Percentiles rank a stretch among this genome's conserved stretches.
These are phyloP conservation scores for Penicillium corylophilum DNA, from an alignment of 2,329 filamentous ascomycete species.

Conservation along the genomic window DNA sequence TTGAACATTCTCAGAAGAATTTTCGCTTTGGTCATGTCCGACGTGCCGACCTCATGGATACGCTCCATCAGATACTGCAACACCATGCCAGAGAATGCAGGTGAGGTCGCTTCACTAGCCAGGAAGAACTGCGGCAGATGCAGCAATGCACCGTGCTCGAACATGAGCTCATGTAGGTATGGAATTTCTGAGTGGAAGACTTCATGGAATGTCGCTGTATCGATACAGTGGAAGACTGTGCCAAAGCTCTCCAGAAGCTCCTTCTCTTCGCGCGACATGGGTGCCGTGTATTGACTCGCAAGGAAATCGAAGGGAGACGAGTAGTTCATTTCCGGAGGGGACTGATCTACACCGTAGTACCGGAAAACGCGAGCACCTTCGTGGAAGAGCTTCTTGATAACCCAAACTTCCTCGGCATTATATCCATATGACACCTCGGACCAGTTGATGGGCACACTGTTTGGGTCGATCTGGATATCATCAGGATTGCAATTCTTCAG, in stretches of 20 bases:
- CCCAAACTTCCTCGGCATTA: slow-evolving; percentile 92
- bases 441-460: slow-evolving; percentile 85
- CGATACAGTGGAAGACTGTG: slow-evolving; percentile 97
- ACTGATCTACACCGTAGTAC: slow-evolving; percentile 90
- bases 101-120: slow-evolving; percentile 96
- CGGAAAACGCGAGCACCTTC: slow-evolving; percentile 95
- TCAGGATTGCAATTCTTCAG: slow-evolving; percentile 82
- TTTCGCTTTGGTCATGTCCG: slow-evolving; percentile 87
- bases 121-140: slow-evolving; percentile 98
- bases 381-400: slow-evolving; percentile 95
- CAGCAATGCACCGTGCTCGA: slow-evolving; percentile 88
- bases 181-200: slow-evolving; percentile 98
- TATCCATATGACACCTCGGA: slow-evolving; percentile 94
- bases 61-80: slow-evolving; percentile 96
- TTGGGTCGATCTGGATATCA: slow-evolving; percentile 67
- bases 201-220: slow-evolving; percentile 97
- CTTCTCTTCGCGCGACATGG: slow-evolving; percentile 93
- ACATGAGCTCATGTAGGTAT: slow-evolving; percentile 94
- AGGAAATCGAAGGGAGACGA: slow-evolving; percentile 86
- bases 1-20: slow-evolving; percentile 95
- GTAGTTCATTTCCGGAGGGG: slow-evolving; percentile 68
- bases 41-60: slow-evolving; percentile 90
- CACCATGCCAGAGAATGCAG: slow-evolving; percentile 97
- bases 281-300: slow-evolving; percentile 91
- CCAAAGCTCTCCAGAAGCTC: slow-evolving; percentile 96